Percentiles rank a stretch among this genome's conserved stretches.
These are phyloP conservation scores for Monilinia fructicola DNA, from an alignment of 2,329 filamentous ascomycete genomes.

Conservation along the genomic window DNA sequence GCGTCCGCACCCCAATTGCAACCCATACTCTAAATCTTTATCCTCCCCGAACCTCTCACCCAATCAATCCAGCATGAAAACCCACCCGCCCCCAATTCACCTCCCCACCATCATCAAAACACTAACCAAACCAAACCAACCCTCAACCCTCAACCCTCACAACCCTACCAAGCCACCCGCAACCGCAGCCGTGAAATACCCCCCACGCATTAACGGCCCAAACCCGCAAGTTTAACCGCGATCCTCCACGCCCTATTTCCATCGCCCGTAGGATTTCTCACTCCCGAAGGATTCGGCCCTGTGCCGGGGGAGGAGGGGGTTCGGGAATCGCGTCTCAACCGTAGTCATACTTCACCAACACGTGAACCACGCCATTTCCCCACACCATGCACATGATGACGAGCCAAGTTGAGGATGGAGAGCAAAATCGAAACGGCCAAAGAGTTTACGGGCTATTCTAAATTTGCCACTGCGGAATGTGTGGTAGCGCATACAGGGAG, in stretches of 20 bases:
- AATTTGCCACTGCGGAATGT: not conserved
- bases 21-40: not conserved
- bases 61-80: too few species aligned
- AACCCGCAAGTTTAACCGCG: not conserved
- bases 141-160: not conserved
- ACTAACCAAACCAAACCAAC: not conserved
- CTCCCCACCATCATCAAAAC: not conserved
- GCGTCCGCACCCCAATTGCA: too few species aligned
- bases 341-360: not conserved
- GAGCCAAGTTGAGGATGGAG: too few species aligned
- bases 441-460: not conserved
- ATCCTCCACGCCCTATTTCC: conserved; percentile 2
- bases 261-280: not conserved
- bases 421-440: not conserved
- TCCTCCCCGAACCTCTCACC: not conserved
- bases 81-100: too few species aligned
- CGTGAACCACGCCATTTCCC: not conserved
- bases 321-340: too few species aligned
- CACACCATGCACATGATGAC: not conserved
- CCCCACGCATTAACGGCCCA: too few species aligned
- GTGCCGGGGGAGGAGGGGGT: too few species aligned
- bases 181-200: not conserved
- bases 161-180: not conserved
- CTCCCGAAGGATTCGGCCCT: conserved; percentile 5
- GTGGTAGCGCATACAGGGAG: not conserved